phyloP scores from a whole-genome alignment of 371 early-diverging fungal species.

The Quaeritorhiza haematococci region DNA sequence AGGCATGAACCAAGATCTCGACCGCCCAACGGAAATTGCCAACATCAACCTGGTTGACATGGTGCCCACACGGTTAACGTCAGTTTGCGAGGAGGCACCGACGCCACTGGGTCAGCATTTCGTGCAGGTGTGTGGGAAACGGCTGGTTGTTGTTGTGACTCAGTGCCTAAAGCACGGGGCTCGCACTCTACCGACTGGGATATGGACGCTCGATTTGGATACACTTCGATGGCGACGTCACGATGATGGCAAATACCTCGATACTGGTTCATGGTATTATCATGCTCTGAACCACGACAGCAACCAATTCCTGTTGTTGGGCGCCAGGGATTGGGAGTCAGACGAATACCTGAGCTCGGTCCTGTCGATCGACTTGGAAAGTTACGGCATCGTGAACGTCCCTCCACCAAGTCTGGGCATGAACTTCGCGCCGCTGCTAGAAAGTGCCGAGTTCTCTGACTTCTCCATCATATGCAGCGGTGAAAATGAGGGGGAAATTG shows the following conservation, averaged over 20 bases:
- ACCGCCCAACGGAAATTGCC: conserved; percentile 52
- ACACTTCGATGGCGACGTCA: conserved; percentile 61
- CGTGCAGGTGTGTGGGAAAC: conserved; percentile 59
- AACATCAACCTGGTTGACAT: conserved; percentile 49
- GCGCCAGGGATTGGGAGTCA: conserved; percentile 47
- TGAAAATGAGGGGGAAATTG: conserved; percentile 17
- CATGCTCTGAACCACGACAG: conserved; percentile 59
- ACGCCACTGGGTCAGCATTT: conserved; percentile 60
- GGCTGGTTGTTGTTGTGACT: conserved; percentile 58
- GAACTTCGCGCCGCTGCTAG: conserved; percentile 49
- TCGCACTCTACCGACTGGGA: conserved; percentile 44
- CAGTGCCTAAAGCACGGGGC: conserved; percentile 38
- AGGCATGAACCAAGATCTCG: conserved; percentile 60
- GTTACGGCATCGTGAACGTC: conserved; percentile 51
- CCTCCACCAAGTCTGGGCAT: conserved; percentile 50
- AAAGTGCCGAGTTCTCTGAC: conserved; percentile 47
- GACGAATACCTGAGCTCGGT: conserved; percentile 58
- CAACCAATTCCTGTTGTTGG: conserved; percentile 53
- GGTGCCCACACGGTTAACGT: conserved; percentile 46
- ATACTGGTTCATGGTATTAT: conserved; percentile 58
- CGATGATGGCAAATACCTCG: conserved; percentile 47
- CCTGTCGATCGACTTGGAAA: conserved; percentile 54
- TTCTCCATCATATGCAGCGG: conserved; percentile 39
- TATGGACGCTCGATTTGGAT: conserved; percentile 60
- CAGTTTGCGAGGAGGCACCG: conserved; percentile 51